Evolutionary conservation across 1,139 yeast species (phyloP).

Genomic region (Saccharomyces hybrid): DNA sequence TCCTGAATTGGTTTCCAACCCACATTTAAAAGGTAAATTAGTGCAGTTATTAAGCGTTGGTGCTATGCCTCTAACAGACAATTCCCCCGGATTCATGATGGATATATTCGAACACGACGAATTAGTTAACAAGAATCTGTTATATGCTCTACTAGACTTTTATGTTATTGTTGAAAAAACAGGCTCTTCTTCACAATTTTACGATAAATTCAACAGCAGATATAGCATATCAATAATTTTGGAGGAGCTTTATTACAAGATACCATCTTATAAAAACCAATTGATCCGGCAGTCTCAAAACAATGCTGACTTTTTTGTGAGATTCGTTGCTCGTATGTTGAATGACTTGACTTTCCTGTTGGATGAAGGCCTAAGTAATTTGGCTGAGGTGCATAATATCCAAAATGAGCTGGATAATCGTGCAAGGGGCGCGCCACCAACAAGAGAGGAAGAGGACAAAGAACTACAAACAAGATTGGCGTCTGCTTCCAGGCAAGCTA

Average conservation of each 20-base stretch:
- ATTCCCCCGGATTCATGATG: conserved; percentile 68
- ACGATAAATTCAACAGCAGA: conserved; percentile 89
- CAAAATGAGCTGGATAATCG: conserved; percentile 49
- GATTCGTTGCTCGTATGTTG: conserved; percentile 88
- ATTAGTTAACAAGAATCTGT: conserved; percentile 54
- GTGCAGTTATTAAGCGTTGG: conserved; percentile 79
- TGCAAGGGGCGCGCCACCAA: conserved; percentile 36
- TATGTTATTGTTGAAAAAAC: conserved; percentile 95
- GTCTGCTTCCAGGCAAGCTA: conserved; percentile 68
- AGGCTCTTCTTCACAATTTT: conserved; percentile 90
- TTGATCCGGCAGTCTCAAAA: conserved; percentile 57
- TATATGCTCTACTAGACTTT: conserved; percentile 78
- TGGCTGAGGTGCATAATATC: conserved; percentile 66
- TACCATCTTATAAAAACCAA: conserved; percentile 57
- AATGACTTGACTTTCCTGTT: conserved; percentile 87
- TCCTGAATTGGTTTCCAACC: conserved; percentile 81
- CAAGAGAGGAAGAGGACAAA: conserved; percentile 46
- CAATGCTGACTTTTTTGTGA: conserved; percentile 73
- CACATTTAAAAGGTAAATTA: conserved; percentile 80
- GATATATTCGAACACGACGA: conserved; percentile 56
- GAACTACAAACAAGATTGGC: conserved; percentile 52
- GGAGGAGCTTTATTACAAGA: conserved; percentile 69
- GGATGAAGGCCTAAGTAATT: conserved; percentile 81
- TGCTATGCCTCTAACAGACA: conserved; percentile 48
- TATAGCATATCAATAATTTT: conserved; percentile 78